A percentile compares a stretch with the other conserved stretches of the same genome.
phyloP scores from a whole-genome alignment of 495 filamentous ascomycete species.

The Neurospora cerealis region DNA sequence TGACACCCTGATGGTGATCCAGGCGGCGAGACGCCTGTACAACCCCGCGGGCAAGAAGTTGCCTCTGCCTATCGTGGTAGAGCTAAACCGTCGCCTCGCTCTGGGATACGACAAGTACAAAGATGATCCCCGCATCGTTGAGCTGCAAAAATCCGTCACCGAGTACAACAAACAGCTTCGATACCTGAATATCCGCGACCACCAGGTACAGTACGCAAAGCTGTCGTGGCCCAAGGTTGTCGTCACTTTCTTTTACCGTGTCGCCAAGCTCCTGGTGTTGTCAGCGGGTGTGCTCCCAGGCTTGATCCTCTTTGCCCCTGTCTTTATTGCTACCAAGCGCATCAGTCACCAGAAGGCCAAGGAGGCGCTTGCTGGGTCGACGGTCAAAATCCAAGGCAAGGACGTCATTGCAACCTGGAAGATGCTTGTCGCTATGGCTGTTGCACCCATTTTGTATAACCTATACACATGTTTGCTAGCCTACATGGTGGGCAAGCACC shows the following conservation, averaged over 20 bases:
- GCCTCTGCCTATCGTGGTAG: conserved; percentile 86
- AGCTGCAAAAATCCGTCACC: conserved; percentile 66
- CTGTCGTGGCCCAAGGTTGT: conserved; percentile 68
- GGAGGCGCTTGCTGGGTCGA: conserved; percentile 82
- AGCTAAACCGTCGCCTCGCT: conserved; percentile 88
- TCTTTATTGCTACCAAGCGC: conserved; percentile 81
- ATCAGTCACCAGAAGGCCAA: conserved; percentile 87
- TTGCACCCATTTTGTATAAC: conserved; percentile 79
- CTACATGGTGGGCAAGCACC: conserved; percentile 69
- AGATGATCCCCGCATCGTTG: conserved; percentile 75
- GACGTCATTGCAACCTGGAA: conserved; percentile 99
- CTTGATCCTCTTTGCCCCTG: conserved; percentile 74
- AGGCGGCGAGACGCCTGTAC: conserved; percentile 89
- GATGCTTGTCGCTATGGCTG: conserved; percentile 78
- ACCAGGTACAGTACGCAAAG: conserved; percentile 89
- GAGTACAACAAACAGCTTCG: conserved; percentile 85
- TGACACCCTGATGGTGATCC: conserved; percentile 95
- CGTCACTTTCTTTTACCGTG: conserved; percentile 66
- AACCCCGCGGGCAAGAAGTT: conserved; percentile 91
- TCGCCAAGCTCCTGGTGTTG: conserved; percentile 65
- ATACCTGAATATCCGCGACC: conserved; percentile 79
- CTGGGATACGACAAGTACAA: conserved; percentile 90
- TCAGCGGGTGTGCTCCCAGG: conserved; percentile 79
- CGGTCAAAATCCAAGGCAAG: conserved; percentile 84
- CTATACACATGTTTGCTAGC: conserved; percentile 66